These are phyloP conservation scores for Medicago lupulina DNA, from an alignment of 306 rosid genomes.

Conservation along the genomic window DNA sequence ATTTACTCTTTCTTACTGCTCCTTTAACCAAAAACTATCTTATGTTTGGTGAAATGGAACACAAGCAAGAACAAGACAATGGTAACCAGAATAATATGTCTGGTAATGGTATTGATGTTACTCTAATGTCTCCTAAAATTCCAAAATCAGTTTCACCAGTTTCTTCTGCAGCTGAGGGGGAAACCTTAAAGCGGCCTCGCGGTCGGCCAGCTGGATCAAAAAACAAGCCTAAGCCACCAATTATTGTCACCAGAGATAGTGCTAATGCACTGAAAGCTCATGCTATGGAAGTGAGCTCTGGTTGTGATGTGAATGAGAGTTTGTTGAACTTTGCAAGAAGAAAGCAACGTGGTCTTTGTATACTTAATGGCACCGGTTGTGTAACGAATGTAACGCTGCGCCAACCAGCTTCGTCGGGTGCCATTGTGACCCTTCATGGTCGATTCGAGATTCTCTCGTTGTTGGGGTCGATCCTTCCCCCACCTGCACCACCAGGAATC, in stretches of 20 bases:
- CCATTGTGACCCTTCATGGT: slow-evolving; percentile 83
- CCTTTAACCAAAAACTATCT: slow-evolving; percentile 27
- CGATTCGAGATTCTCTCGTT: slow-evolving; percentile 76
- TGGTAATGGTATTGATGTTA: slow-evolving; percentile 48
- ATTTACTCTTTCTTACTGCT: slow-evolving; percentile 35
- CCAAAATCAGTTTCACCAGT: slow-evolving; percentile 63
- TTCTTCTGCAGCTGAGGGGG: slow-evolving; percentile 63
- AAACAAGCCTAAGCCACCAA: slow-evolving; percentile 78
- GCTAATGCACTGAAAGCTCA: slow-evolving; percentile 78
- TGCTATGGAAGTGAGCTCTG: slow-evolving; percentile 84
- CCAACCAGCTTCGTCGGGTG: slow-evolving; percentile 71
- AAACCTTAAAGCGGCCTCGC: slow-evolving; percentile 63
- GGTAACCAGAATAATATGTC: slow-evolving; percentile 53
- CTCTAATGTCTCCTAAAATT: slow-evolving; percentile 49
- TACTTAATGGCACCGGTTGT: slow-evolving; percentile 77
- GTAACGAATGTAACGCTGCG: slow-evolving; percentile 80
- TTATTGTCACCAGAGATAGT: slow-evolving; percentile 75
- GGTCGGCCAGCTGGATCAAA: slow-evolving; percentile 77
- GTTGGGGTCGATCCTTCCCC: slow-evolving; percentile 80
- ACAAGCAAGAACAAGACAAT: slow-evolving; percentile 62
- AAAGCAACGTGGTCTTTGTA: slow-evolving; percentile 78
- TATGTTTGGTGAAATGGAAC: slow-evolving; percentile 50
- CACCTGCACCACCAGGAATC: slow-evolving; percentile 85
- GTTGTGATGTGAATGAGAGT: slow-evolving; percentile 80
- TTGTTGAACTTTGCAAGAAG: slow-evolving; percentile 81